These are phyloP conservation scores for Aspergillus ustus DNA, from an alignment of 2,329 filamentous ascomycete species.

Conservation along the genomic window DNA sequence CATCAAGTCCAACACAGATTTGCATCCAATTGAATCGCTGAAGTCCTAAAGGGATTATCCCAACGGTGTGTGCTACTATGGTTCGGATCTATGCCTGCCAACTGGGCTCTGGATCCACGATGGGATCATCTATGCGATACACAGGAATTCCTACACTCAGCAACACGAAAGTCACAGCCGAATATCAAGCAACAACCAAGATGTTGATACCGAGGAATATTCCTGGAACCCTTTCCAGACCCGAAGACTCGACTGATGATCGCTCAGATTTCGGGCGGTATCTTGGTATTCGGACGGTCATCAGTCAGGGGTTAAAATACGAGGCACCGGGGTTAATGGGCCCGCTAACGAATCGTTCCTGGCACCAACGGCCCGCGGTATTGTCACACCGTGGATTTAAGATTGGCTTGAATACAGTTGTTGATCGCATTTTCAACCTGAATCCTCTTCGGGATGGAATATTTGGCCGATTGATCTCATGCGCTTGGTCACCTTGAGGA, in stretches of 20 bases:
- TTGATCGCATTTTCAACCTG: slow-evolving; percentile 7
- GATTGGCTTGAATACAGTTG: background rate
- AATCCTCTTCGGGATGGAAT: background rate
- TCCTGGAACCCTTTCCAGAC: background rate
- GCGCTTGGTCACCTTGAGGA: background rate
- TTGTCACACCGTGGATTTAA: slow-evolving; percentile 13
- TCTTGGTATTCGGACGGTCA: slow-evolving; percentile 14
- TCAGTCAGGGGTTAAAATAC: slow-evolving; percentile 21
- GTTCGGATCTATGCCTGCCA: background rate
- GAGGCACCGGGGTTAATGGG: background rate
- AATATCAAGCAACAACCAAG: background rate
- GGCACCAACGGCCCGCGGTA: slow-evolving; percentile 11
- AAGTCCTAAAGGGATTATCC: background rate
- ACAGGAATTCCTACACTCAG: background rate
- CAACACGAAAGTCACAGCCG: background rate
- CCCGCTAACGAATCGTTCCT: slow-evolving; percentile 14
- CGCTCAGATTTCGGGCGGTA: slow-evolving; percentile 2
- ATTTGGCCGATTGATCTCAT: background rate
- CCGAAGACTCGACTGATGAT: slow-evolving; percentile 4
- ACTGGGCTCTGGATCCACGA: background rate
- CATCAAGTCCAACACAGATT: slow-evolving; percentile 2
- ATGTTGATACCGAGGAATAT: background rate
- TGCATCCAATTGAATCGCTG: slow-evolving; percentile 4
- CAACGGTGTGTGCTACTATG: background rate
- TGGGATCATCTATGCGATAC: background rate